Base-by-base conservation (phyloP, 495 filamentous ascomycete genomes). In the Lindgomyces ingoldianus region DNA sequence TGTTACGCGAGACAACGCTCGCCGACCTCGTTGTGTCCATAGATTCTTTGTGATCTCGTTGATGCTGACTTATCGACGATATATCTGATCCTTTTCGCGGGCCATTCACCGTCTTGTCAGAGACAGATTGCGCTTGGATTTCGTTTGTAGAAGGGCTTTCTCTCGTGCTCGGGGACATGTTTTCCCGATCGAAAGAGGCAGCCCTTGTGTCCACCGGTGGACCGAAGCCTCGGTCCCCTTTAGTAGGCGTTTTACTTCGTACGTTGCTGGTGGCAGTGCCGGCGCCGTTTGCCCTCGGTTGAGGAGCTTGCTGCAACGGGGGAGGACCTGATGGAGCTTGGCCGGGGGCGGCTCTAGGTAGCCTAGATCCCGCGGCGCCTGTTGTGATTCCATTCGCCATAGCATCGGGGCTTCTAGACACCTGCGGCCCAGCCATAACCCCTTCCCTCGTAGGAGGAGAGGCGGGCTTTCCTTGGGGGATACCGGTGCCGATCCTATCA, bases 281-380 rank as follows among this genome's bases (percentile, higher is more conserved):
- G 6, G 62, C 41, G 2, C 67, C 67, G 27, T 84, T 85, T 18
- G 78, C 67, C 51, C 87, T 80, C 18, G 92, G 91, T 25, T 87
- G 87, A 0, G 93, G 92, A 18, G 92, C 86, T 75, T 95, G 91
- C 36, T 91, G 90, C 39, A 88, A 87, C 21, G 93, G 93, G 41
- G 93, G 91, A 46, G 93, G 93, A 14, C 93, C 93, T 41, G 89
- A 81, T 1, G 91, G 88, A 9, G 84, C 85, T 65, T 88, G 85
- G 21, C 85, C 85, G 81, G 60, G 26, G 24, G 88, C 87, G 8
- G 87, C 85, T 62, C 90, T 82, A 24, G 85, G 91, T 67, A 88
- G 81, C 65, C 87, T 84, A 60, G 87, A 90, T 21, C 80, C 65
- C 11, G 48, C 39, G 33, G 60, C 41, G 9, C 67, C 62, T n/a